Conservation (phyloP, 306 rosid species). For the Phaseolus lunatus region DNA sequence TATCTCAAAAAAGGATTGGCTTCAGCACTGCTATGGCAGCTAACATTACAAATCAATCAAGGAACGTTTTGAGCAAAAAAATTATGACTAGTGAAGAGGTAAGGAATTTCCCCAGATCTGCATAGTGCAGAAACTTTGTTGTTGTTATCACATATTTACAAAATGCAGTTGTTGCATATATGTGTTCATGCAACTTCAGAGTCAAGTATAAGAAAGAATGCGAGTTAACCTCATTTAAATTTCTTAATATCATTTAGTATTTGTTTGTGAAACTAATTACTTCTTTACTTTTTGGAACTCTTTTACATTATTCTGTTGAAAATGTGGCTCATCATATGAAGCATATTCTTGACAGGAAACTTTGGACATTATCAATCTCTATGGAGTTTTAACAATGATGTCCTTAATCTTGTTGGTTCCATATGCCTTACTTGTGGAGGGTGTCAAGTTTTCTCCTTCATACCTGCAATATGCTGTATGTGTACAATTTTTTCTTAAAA, state of each 20-base stretch:
- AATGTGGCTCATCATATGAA: conserved; percentile 37
- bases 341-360: conserved; percentile 57
- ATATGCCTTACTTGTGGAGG: conserved; percentile 65
- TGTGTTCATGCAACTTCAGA: background rate
- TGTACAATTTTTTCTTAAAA: background rate
- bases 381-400: conserved; percentile 70
- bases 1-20: conserved; percentile 68
- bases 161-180: background rate
- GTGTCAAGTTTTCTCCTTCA: conserved; percentile 69
- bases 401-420: conserved; percentile 73
- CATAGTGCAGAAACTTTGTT: background rate
- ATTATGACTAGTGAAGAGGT: conserved; percentile 75
- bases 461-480: conserved; percentile 72
- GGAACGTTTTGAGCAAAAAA: conserved; percentile 82
- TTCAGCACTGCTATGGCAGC: conserved; percentile 80
- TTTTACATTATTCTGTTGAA: conserved; percentile 15
- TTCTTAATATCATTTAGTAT: background rate
- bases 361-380: conserved; percentile 80
- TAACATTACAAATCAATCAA: conserved; percentile 77
- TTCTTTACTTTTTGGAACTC: conserved; percentile 17
- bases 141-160: background rate
- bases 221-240: background rate
- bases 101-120: conserved; percentile 15
- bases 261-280: background rate
- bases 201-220: too few species aligned